phyloP scores from a whole-genome alignment of 2,329 filamentous ascomycete genomes.

The Stagonosporopsis rhizophila region DNA sequence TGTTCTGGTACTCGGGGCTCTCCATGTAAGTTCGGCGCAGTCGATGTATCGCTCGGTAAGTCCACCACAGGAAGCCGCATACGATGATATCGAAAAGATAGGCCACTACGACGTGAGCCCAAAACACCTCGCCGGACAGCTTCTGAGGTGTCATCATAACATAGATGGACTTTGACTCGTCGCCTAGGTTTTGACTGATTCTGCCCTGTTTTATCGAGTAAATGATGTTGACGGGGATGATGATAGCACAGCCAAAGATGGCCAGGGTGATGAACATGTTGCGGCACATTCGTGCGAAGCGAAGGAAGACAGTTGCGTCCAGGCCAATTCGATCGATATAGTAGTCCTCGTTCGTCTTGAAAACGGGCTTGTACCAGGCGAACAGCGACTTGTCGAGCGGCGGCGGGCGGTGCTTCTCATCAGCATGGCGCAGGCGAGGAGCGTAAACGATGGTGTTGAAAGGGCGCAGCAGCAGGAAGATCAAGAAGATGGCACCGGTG shows the following conservation, averaged over 20 bases:
- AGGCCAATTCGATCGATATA: constrained; percentile 84
- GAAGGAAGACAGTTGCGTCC: constrained; percentile 89
- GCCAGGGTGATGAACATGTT: constrained; percentile 82
- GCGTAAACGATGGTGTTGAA: constrained; percentile 94
- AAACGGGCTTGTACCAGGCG: constrained; percentile 82
- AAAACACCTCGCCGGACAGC: constrained; percentile 59
- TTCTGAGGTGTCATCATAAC: constrained; percentile 52
- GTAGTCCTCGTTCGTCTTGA: constrained; percentile 77
- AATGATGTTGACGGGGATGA: constrained; percentile 80
- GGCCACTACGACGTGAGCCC: constrained; percentile 66
- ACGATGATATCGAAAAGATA: constrained; percentile 77
- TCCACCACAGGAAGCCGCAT: constrained; percentile 85
- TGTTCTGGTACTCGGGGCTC: constrained; percentile 85
- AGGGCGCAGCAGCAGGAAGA: constrained; percentile 89
- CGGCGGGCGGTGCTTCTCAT: constrained; percentile 87
- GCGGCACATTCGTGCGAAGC: constrained; percentile 88
- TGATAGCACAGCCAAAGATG: constrained; percentile 74
- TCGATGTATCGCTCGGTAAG: constrained; percentile 76
- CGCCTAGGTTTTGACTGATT: constrained; percentile 16
- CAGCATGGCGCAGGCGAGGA: constrained; percentile 89
- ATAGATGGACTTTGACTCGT: constrained; percentile 24
- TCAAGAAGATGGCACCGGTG: constrained; percentile 74
- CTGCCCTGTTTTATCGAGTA: constrained; percentile 22
- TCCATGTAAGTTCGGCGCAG: constrained; percentile 83
- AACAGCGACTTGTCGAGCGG: constrained; percentile 85